These are phyloP conservation scores for Austroboletus novae-zelandiae DNA, from an alignment of 1,284 basidiomycete species.

Conservation along the genomic window DNA sequence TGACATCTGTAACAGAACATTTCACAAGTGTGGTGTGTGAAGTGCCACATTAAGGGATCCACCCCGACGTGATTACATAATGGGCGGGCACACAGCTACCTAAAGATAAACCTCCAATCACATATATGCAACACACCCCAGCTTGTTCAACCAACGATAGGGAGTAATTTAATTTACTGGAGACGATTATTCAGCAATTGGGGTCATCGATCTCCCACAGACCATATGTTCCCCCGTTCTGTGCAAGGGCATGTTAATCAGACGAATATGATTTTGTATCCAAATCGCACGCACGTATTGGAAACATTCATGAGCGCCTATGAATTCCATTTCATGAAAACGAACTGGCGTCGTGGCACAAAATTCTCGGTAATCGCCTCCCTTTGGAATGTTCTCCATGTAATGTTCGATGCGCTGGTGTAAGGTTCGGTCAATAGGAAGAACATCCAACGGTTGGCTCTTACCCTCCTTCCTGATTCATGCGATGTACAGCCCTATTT, in stretches of 20 bases:
- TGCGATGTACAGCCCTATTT: constrained; percentile 16
- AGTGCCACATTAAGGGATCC: too few relatives aligned
- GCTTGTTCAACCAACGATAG: too few relatives aligned
- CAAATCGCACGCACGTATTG: constrained; percentile 7
- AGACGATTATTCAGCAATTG: constrained; percentile 4
- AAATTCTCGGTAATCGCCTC: constrained; percentile 29
- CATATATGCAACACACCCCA: too few relatives aligned
- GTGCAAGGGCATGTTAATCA: neutral
- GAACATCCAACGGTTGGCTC: too few relatives aligned
- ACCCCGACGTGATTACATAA: too few relatives aligned
- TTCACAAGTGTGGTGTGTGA: too few relatives aligned
- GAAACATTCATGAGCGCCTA: constrained; percentile 26
- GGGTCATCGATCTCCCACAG: constrained; percentile 26
- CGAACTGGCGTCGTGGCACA: constrained; percentile 29
- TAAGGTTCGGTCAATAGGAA: neutral
- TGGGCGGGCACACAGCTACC: too few relatives aligned
- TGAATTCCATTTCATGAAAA: constrained; percentile 22
- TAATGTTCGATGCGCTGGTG: constrained; percentile 25
- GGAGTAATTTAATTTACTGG: too few relatives aligned
- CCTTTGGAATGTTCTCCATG: constrained; percentile 24
- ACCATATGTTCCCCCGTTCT: constrained; percentile 21
- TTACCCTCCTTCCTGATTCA: constrained; percentile 17
- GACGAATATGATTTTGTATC: neutral
- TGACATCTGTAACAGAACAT: too few relatives aligned
- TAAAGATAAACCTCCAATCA: too few relatives aligned